These are phyloP conservation scores for Xanthoconium stramineum DNA, from an alignment of 768 basidiomycete species.

Conservation along the genomic window DNA sequence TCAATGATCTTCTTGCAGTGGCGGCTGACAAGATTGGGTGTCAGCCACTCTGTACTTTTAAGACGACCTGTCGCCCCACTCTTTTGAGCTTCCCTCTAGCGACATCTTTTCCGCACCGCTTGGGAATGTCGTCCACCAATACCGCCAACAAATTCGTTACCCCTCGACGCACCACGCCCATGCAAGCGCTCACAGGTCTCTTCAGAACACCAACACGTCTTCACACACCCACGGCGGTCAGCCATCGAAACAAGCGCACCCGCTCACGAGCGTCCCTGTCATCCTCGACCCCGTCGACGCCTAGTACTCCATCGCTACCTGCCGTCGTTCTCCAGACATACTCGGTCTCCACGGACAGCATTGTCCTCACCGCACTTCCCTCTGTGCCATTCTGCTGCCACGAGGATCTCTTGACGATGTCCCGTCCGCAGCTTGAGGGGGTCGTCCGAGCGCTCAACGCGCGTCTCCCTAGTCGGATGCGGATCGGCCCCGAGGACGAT, in stretches of 20 bases:
- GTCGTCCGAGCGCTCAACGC: slow-evolving; percentile 57
- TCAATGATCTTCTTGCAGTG: neutral
- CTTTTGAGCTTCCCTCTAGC: neutral
- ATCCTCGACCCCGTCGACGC: slow-evolving; percentile 10
- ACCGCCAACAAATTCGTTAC: slow-evolving; percentile 1
- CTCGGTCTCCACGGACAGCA: slow-evolving; percentile 44
- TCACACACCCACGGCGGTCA: slow-evolving; percentile 16
- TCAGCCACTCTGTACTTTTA: slow-evolving; percentile 12
- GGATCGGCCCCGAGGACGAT: slow-evolving; percentile 43
- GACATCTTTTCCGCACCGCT: neutral
- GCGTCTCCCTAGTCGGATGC: slow-evolving; percentile 49
- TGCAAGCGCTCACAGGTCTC: slow-evolving; percentile 16
- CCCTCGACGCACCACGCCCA: slow-evolving; percentile 9
- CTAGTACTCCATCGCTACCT: slow-evolving; percentile 16
- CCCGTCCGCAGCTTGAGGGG: slow-evolving; percentile 46
- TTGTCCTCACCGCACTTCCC: slow-evolving; percentile 62
- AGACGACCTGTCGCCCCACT: neutral
- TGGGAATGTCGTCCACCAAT: slow-evolving; percentile 8
- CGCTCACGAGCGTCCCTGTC: slow-evolving; percentile 7
- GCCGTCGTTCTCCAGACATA: slow-evolving; percentile 62
- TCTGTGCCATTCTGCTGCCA: slow-evolving; percentile 69
- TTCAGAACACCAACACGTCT: slow-evolving; percentile 26
- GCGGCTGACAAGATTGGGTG: slow-evolving; percentile 9
- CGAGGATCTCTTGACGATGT: slow-evolving; percentile 67
- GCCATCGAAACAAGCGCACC: slow-evolving; percentile 21